Evolutionary conservation across 2,329 filamentous ascomycete species (phyloP), one percentile per base, ranked within the genome.

Genomic region (Capronia coronata): DNA sequence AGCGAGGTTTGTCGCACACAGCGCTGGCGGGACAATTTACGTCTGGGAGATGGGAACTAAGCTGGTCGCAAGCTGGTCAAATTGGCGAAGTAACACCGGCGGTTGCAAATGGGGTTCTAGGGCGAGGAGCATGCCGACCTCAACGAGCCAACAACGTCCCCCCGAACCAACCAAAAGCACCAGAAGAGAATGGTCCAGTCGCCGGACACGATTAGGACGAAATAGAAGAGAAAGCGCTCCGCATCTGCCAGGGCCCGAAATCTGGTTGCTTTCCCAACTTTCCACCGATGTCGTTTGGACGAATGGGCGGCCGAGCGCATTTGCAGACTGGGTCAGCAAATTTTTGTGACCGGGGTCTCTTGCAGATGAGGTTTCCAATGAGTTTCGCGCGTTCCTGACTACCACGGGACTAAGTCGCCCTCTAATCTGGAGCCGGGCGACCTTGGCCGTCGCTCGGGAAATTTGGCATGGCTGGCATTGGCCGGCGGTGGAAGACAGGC

Each of bases 381-480:
- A 34, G 50, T 51, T 56, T 53, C 46, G 53, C 39, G 40, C 39
- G 46, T 45, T 51, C 48, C 52, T 46, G 43, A 29, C 49, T 14
- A 29, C n/a, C 23, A 30, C 18, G 38, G 9, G 38, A 39, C 25
- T 48, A 46, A 42, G 34, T 22, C 34, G 27, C 11, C 22, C 32
- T 48, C 37, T 44, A 52, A 41, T 43, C 42, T 50, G 43, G 30
- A 39, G 48, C 48, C 41, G 45, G 50, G 41, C 42, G 46, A 43
- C 43, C 47, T 41, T 41, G 52, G 52, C 38, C 35, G 44, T 43
- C 34, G 27, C 13, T 56, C 50, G 54, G 54, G 54, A 53, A 53
- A 56, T 53, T 56, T 56, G 54, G 44, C 50, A 34, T 46, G 44
- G 21, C 37, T 45, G 41, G 45, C 47, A 56, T 51, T 53, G 50